Conservation (phyloP, 2,329 filamentous ascomycete genomes). For the Microdochium bolleyi region DNA sequence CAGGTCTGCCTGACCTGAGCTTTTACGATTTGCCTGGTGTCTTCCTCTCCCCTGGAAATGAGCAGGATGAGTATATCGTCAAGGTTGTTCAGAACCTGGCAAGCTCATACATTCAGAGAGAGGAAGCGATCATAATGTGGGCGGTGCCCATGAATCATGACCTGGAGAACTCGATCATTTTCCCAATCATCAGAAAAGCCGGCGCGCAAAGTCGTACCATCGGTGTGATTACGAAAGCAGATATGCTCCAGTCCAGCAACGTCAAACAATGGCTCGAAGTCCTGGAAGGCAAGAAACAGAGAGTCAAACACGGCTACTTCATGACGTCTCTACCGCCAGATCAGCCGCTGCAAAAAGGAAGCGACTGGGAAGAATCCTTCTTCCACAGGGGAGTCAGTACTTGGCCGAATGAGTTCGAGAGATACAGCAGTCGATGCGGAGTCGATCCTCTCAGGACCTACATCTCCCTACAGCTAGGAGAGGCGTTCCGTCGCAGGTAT, state of each 20-base stretch:
- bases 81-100: slow-evolving; percentile 65
- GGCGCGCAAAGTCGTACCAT: slow-evolving; percentile 53
- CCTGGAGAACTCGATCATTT: slow-evolving; percentile 65
- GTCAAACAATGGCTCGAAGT: slow-evolving; percentile 54
- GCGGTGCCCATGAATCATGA: slow-evolving; percentile 73
- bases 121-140: slow-evolving; percentile 68
- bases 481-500: slow-evolving; percentile 45
- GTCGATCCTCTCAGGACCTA: slow-evolving; percentile 44
- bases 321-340: slow-evolving; percentile 60
- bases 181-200: slow-evolving; percentile 51
- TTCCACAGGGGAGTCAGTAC: slow-evolving; percentile 32
- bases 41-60: slow-evolving; percentile 60
- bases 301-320: slow-evolving; percentile 68
- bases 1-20: slow-evolving; percentile 62
- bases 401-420: slow-evolving; percentile 42
- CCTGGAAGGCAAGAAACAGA: slow-evolving; percentile 52
- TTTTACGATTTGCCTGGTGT: slow-evolving; percentile 85
- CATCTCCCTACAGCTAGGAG: slow-evolving; percentile 42
- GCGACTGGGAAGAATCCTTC: slow-evolving; percentile 41
- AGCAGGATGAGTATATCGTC: slow-evolving; percentile 60
- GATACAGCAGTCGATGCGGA: slow-evolving; percentile 41
- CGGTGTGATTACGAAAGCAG: slow-evolving; percentile 80
- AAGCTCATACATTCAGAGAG: slow-evolving; percentile 58
- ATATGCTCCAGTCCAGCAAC: slow-evolving; percentile 50
- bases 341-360: slow-evolving; percentile 43